Conservation (phyloP, 2,329 filamentous ascomycete species). For the Alternaria sp. region DNA sequence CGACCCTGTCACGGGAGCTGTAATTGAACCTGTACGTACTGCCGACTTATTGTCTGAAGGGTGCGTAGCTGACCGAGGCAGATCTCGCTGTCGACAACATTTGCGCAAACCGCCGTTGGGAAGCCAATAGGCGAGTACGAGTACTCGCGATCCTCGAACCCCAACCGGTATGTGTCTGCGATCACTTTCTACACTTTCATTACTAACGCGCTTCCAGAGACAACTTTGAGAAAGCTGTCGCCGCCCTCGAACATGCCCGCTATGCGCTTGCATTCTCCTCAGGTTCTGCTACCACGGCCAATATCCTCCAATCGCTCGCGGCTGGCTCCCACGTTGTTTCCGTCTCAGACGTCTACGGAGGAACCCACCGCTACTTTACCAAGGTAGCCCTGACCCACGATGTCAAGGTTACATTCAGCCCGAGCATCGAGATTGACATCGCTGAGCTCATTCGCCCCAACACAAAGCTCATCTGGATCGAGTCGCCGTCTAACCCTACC, state of each 20-base stretch:
- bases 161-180: slow-evolving; percentile 69
- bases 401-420: slow-evolving; percentile 92
- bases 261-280: slow-evolving; percentile 95
- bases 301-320: slow-evolving; percentile 90
- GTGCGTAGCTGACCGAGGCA: slow-evolving; percentile 38
- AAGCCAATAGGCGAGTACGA: slow-evolving; percentile 89
- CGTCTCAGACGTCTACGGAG: slow-evolving; percentile 96
- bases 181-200: not conserved
- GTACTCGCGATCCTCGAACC: slow-evolving; percentile 92
- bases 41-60: not conserved
- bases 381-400: slow-evolving; percentile 95
- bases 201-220: slow-evolving; percentile 59
- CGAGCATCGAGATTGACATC: slow-evolving; percentile 89
- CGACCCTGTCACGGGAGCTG: slow-evolving; percentile 90
- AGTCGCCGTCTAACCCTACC: slow-evolving; percentile 93
- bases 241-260: slow-evolving; percentile 89
- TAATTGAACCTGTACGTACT: slow-evolving; percentile 78
- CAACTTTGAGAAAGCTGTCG: slow-evolving; percentile 92
- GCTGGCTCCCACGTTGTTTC: slow-evolving; percentile 93
- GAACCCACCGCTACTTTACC: slow-evolving; percentile 98
- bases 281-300: slow-evolving; percentile 91
- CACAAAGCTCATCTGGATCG: slow-evolving; percentile 97
- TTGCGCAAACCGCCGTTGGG: slow-evolving; percentile 88
- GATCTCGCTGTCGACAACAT: slow-evolving; percentile 96
- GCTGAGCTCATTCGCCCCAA: slow-evolving; percentile 82